These are phyloP conservation scores for Brassica carinata DNA, from an alignment of 345 rosid genomes.

Conservation along the genomic window DNA sequence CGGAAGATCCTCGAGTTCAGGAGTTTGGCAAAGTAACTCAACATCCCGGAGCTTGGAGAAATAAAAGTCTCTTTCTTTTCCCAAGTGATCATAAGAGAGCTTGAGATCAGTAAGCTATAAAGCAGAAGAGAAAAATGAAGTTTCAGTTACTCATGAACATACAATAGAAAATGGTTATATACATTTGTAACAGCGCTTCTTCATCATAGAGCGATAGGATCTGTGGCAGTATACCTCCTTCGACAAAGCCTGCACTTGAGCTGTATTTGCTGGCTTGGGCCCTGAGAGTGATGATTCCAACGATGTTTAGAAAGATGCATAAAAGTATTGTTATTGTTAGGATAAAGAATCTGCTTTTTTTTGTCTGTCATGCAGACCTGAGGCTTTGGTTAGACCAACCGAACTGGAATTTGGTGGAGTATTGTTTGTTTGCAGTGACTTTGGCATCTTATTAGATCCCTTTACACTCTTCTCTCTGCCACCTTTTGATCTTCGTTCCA, in stretches of 20 bases:
- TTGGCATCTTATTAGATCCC: constrained; percentile 62
- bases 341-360: neutral
- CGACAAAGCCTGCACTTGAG: constrained; percentile 61
- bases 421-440: constrained; percentile 74
- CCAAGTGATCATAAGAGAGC: constrained; percentile 70
- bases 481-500: constrained; percentile 78
- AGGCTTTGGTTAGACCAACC: constrained; percentile 27
- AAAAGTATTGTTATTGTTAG: neutral
- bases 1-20: constrained; percentile 63
- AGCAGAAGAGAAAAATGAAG: neutral
- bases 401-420: constrained; percentile 27
- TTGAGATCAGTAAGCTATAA: constrained; percentile 78
- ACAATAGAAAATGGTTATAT: neutral
- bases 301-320: neutral
- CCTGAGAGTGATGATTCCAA: constrained; percentile 42
- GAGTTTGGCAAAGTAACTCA: constrained; percentile 81
- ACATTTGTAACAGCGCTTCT: neutral
- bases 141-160: constrained; percentile 7
- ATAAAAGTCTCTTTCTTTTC: constrained; percentile 95
- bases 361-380: constrained; percentile 1
- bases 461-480: constrained; percentile 58
- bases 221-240: constrained; percentile 61
- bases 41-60: constrained; percentile 80
- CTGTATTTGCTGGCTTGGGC: constrained; percentile 55
- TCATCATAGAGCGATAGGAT: neutral